Conservation (phyloP, 257 asterid species). For the Verbascum thapsus region DNA sequence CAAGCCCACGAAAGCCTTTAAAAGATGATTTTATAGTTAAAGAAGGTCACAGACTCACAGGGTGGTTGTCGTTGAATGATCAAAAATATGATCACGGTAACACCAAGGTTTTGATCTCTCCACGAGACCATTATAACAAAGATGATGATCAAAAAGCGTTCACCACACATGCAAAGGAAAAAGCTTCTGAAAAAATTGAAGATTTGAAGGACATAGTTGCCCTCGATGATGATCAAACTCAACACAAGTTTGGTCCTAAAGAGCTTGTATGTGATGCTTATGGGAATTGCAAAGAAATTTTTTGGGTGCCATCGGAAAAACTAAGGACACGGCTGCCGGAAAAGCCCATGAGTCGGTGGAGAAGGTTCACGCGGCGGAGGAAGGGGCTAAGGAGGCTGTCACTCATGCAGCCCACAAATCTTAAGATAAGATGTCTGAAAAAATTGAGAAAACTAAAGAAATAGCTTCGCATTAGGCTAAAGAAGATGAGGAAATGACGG, state of each 20-base stretch:
- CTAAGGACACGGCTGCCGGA: constrained; percentile 32
- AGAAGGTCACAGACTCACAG: constrained; percentile 60
- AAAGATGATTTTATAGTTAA: constrained; percentile 45
- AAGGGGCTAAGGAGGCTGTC: background rate
- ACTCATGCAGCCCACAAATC: constrained; percentile 21
- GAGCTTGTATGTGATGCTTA: constrained; percentile 64
- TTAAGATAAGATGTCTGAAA: constrained; percentile 14
- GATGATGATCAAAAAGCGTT: background rate
- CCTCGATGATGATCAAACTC: constrained; percentile 30
- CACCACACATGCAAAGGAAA: constrained; percentile 9
- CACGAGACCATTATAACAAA: constrained; percentile 36
- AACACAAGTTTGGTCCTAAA: constrained; percentile 27
- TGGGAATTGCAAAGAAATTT: constrained; percentile 52
- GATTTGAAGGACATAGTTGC: background rate
- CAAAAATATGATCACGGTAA: constrained; percentile 38
- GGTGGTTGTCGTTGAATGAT: constrained; percentile 60
- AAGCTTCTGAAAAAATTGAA: constrained; percentile 25
- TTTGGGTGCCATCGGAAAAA: constrained; percentile 40
- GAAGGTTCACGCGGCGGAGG: constrained; percentile 27
- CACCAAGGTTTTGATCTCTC: constrained; percentile 58
- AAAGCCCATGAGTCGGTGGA: constrained; percentile 10
- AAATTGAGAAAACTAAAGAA: constrained; percentile 24
- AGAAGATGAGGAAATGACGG: constrained; percentile 28
- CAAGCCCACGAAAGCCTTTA: constrained; percentile 38
- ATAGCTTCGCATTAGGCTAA: constrained; percentile 24